Evolutionary conservation across 345 rosid genomes (phyloP).

Genomic region (Ceriops decandra): DNA sequence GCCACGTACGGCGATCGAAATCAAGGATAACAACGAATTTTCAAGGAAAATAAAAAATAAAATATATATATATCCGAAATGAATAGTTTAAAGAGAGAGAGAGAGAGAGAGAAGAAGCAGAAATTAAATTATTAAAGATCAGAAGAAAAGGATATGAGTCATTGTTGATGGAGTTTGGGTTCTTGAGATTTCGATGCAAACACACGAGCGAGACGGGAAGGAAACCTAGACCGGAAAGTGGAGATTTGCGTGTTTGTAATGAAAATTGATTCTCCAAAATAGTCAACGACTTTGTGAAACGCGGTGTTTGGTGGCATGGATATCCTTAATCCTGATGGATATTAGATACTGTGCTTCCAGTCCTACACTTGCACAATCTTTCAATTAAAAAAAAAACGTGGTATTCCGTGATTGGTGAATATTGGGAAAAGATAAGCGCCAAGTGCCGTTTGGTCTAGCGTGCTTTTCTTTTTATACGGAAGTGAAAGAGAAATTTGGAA

Average conservation of each 20-base stretch:
- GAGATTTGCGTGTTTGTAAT: not conserved
- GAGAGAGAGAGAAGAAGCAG: not conserved
- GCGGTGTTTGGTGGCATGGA: not conserved
- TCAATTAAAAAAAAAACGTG: no score
- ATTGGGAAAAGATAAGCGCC: no score
- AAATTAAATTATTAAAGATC: not conserved
- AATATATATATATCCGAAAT: no score
- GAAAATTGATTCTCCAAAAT: no score
- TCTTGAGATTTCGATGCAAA: not conserved
- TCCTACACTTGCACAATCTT: no score
- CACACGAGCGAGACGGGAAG: not conserved
- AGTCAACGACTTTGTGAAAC: not conserved
- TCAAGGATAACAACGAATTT: constrained; percentile 22
- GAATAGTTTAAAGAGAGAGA: not conserved
- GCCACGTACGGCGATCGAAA: constrained; percentile 47
- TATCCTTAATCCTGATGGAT: not conserved
- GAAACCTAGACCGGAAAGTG: not conserved
- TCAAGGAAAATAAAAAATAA: not conserved
- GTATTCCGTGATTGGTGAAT: not conserved
- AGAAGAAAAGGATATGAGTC: constrained; percentile 63
- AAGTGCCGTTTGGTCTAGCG: no score
- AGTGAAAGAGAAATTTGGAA: no score
- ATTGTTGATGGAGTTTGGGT: constrained; percentile 20
- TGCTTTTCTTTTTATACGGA: no score
- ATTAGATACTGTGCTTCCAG: no score